Conservation (phyloP, 371 early-diverging fungal genomes). For the Choanephora cucurbitarum region DNA sequence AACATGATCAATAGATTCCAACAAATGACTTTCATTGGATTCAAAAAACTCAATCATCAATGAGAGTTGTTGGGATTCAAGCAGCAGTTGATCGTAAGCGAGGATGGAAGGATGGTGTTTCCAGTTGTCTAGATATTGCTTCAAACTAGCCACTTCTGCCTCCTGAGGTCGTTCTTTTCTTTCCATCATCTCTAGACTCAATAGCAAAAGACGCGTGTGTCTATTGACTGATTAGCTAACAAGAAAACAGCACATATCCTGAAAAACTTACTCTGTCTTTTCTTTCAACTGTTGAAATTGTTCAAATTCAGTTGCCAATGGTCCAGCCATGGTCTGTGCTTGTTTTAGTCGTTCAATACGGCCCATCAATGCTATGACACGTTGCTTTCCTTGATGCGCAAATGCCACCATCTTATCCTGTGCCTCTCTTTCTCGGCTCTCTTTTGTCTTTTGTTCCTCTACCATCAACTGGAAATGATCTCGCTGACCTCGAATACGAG, state of each 20-base stretch:
- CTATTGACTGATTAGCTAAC: slow-evolving; percentile 3
- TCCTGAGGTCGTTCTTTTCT: slow-evolving; percentile 9
- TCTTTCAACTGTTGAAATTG: slow-evolving; percentile 16
- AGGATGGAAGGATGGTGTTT: slow-evolving; percentile 8
- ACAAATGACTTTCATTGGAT: slow-evolving; percentile 59
- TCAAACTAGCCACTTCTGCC: slow-evolving; percentile 3
- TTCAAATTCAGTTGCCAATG: slow-evolving; percentile 26
- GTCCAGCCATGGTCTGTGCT: slow-evolving; percentile 25
- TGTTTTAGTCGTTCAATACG: slow-evolving; percentile 56
- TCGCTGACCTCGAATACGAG: slow-evolving; percentile 76
- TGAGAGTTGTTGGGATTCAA: slow-evolving; percentile 13
- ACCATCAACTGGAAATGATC: slow-evolving; percentile 75
- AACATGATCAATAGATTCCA: slow-evolving; percentile 78
- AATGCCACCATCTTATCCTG: slow-evolving; percentile 72
- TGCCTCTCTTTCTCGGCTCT: slow-evolving; percentile 64
- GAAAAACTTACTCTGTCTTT: slow-evolving; percentile 9
- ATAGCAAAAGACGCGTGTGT: slow-evolving; percentile 5
- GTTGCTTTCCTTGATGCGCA: slow-evolving; percentile 42
- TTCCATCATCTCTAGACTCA: slow-evolving; percentile 20
- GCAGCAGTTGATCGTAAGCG: slow-evolving; percentile 10
- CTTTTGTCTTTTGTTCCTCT: slow-evolving; percentile 72
- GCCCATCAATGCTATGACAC: slow-evolving; percentile 55
- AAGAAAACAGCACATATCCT: not conserved
- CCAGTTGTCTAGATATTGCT: slow-evolving; percentile 18
- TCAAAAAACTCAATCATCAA: slow-evolving; percentile 21